Evolutionary conservation across 225 moss, liverwort and hornwort species (phyloP).

Genomic region (Antitrichia curtipendula): DNA sequence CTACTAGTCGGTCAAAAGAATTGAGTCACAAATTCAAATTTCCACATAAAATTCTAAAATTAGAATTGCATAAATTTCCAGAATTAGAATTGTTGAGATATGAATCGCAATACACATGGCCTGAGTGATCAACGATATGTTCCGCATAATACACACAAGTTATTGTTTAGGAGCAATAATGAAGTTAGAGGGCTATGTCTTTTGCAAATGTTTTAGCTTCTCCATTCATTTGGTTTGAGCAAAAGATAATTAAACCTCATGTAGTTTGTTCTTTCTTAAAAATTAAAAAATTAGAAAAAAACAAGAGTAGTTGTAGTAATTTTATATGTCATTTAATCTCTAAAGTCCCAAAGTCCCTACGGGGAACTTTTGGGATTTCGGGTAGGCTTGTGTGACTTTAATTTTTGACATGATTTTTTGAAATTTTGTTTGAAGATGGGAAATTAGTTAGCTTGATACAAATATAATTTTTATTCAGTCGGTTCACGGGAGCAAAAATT

Average conservation of each 20-base stretch:
- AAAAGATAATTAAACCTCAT: neutral
- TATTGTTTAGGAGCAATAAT: neutral
- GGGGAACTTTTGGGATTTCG: no score
- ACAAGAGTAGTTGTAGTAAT: neutral
- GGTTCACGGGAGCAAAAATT: no score
- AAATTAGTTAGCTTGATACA: no score
- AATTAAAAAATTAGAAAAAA: no score
- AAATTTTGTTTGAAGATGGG: no score
- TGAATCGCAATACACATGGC: neutral
- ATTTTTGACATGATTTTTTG: no score
- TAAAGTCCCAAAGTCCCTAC: no score
- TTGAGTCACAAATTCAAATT: neutral
- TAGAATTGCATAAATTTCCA: neutral
- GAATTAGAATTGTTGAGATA: neutral
- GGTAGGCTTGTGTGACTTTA: no score
- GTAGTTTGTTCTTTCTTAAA: neutral
- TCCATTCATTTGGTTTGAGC: neutral
- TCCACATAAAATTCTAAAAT: accelerated
- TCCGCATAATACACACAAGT: neutral
- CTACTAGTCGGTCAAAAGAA: neutral
- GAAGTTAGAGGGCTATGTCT: neutral
- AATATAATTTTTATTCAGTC: no score
- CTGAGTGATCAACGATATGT: neutral
- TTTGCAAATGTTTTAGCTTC: neutral
- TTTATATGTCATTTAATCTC: neutral